Evolutionary conservation across 495 filamentous ascomycete genomes (phyloP).

Genomic region (Xylaria castorea): DNA sequence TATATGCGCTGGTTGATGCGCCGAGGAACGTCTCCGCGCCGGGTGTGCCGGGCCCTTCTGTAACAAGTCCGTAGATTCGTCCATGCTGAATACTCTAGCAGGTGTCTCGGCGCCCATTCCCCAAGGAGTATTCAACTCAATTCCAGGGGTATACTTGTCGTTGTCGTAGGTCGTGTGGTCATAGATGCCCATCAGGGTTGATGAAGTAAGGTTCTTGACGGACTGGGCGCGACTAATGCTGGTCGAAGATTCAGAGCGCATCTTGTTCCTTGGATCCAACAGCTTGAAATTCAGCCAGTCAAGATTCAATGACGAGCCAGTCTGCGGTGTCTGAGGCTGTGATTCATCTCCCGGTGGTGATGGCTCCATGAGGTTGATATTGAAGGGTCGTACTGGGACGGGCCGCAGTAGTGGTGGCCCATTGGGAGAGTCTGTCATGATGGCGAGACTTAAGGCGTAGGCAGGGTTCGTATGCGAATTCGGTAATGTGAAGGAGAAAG

Average conservation of each 20-base stretch:
- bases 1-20: conserved; percentile 25
- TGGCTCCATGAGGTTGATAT: conserved; percentile 61
- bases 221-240: conserved; percentile 70
- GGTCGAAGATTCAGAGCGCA: conserved; percentile 37
- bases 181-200: conserved; percentile 92
- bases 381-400: conserved; percentile 77
- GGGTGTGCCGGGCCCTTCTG: conserved; percentile 37
- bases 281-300: conserved; percentile 43
- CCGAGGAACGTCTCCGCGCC: conserved; percentile 33
- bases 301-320: conserved; percentile 32
- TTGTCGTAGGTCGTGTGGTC: conserved; percentile 64
- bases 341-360: conserved; percentile 56
- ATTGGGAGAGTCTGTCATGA: conserved; percentile 44
- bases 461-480: not conserved
- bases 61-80: conserved; percentile 39
- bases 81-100: conserved; percentile 38
- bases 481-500: not conserved
- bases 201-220: conserved; percentile 84
- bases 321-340: conserved; percentile 51
- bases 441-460: not conserved
- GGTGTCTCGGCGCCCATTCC: conserved; percentile 75
- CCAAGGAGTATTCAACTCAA: conserved; percentile 62
- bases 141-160: conserved; percentile 43
- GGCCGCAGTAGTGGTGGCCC: conserved; percentile 69
- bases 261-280: conserved; percentile 42